phyloP scores from a whole-genome alignment of 768 basidiomycete genomes.

The Boletus rex-veris region DNA sequence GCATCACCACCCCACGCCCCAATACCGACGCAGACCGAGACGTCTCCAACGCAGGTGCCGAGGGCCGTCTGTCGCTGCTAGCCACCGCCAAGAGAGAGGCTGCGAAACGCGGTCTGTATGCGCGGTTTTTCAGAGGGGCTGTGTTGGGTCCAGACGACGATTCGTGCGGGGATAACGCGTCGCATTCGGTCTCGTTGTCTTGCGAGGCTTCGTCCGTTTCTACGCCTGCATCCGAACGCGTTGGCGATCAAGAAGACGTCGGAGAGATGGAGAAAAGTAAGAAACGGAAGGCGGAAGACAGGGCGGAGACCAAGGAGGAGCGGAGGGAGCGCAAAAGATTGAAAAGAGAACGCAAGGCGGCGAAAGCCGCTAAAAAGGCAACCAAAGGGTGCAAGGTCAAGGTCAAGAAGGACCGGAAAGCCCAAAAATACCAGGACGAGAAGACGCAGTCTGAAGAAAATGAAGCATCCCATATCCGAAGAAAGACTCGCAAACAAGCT shows the following conservation, averaged over 20 bases:
- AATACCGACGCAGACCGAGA: neutral
- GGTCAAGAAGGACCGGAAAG: neutral
- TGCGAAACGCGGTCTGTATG: constrained; percentile 71
- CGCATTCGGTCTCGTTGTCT: neutral
- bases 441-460: neutral
- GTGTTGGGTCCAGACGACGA: constrained; percentile 49
- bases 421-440: neutral
- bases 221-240: neutral
- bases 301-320: constrained; percentile 14
- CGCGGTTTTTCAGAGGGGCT: constrained; percentile 78
- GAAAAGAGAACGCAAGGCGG: constrained; percentile 22
- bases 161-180: neutral
- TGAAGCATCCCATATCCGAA: neutral
- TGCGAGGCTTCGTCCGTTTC: neutral
- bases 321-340: constrained; percentile 22
- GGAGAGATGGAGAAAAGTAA: neutral
- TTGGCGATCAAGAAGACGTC: neutral
- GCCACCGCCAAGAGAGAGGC: constrained; percentile 72
- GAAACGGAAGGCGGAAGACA: constrained; percentile 11
- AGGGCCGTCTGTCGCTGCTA: constrained; percentile 46
- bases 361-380: constrained; percentile 13
- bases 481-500: constrained; percentile 10
- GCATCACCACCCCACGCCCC: constrained; percentile 39
- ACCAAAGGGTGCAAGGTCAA: constrained; percentile 2
- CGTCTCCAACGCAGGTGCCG: neutral